Evolutionary conservation across 768 basidiomycete genomes (phyloP), one percentile per base, ranked within the genome.

Genomic region (Arthromyces matolae): DNA sequence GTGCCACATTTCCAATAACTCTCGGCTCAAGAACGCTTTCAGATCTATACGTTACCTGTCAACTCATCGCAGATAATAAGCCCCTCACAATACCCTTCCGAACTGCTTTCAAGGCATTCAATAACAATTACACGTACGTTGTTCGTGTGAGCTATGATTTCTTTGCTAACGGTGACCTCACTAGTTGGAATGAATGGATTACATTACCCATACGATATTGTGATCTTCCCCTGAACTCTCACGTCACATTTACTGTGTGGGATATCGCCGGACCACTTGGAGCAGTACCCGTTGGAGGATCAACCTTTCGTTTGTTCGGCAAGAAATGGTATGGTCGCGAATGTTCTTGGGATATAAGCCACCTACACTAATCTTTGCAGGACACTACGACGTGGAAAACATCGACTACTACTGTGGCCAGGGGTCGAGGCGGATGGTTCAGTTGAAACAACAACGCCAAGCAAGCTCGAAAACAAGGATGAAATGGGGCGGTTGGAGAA

Each of bases 401-500:
- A 98, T 64, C 72, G 95, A 37, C 70, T 96, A 9, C 71, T 84
- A 36, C 67, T 99, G 9, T 95, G 94, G 88, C 80, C 81, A 2
- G 89, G 78, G 5, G 70, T 79, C 22, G 87, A 91, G 60, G 96
- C 92, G 4, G 95, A 97, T 64, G 90, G 91, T 0, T 84, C 83
- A 0, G 73, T 79, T 19, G 84, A 95, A 34, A 79, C 86, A 0
- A 75, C 79, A 1, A 99, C 96, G 1, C 93, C 93, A 0, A 95
- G 92, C 63, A 97, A 96, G 60, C 61, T 85, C 14, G 83, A 78
- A 37, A 70, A 72, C 0, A 76, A 80, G 50, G 96, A 99, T 60
- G 96, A 98, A 65, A 93, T 95, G 90, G 96, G 93, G 3, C 73
- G 94, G 36, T 65, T 99, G 38, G 94, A 98, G 66, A 92, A 92